Conservation (phyloP, 352 stramenopile species). For the Pythium sp. region DNA sequence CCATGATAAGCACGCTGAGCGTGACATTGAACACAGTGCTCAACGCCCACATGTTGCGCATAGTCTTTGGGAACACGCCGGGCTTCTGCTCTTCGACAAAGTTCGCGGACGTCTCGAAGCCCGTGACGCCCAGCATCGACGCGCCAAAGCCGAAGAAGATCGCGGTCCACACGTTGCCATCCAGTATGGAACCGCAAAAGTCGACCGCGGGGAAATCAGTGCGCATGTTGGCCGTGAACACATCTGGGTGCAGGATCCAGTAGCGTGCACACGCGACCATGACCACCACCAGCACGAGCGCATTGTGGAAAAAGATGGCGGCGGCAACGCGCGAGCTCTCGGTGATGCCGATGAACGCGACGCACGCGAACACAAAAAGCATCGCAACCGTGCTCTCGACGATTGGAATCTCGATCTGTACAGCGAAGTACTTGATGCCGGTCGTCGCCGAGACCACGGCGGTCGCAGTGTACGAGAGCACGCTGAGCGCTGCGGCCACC, state of each 20-base stretch:
- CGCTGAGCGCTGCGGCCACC: conserved; percentile 73
- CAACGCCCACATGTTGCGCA: conserved; percentile 45
- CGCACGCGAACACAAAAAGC: conserved; percentile 72
- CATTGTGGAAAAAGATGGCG: conserved; percentile 79
- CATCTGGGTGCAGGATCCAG: conserved; percentile 41
- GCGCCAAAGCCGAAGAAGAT: conserved; percentile 73
- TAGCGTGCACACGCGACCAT: conserved; percentile 51
- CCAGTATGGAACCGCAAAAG: conserved; percentile 42
- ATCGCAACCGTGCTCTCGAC: conserved; percentile 40
- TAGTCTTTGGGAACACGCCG: conserved; percentile 15
- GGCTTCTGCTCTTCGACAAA: conserved; percentile 84
- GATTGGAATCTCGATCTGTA: conserved; percentile 48
- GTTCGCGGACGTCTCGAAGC: conserved; percentile 87
- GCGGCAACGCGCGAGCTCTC: conserved; percentile 77
- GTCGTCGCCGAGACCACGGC: conserved; percentile 63
- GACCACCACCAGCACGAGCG: conserved; percentile 58
- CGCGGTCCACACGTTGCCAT: conserved; percentile 39
- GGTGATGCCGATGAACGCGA: conserved; percentile 65
- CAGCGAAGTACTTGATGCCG: conserved; percentile 77
- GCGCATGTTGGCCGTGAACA: conserved; percentile 66
- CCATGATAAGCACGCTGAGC: conserved; percentile 64
- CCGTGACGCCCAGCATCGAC: conserved; percentile 85
- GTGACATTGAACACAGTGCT: conserved; percentile 85
- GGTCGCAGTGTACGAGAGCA: conserved; percentile 90
- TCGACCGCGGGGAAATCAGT: conserved; percentile 53